Evolutionary conservation across 1,139 yeast species (phyloP).

Genomic region (Lizanozyma gosingica): DNA sequence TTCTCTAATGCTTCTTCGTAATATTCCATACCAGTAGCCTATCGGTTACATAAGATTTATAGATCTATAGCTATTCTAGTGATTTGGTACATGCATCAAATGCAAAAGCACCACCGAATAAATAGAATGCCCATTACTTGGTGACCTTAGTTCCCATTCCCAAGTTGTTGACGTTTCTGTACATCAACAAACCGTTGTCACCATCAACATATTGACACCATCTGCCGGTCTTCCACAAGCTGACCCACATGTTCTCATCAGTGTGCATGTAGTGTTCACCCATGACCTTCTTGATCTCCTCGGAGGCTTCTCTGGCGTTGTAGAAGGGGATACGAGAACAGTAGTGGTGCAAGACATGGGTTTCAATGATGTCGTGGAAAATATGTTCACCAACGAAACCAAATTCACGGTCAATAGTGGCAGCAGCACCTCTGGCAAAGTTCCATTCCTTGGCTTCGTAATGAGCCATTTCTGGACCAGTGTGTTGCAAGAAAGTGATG

Average conservation of each 20-base stretch:
- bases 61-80: too few species aligned
- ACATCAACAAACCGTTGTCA: conserved; percentile 69
- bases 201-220: conserved; percentile 81
- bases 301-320: conserved; percentile 74
- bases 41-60: too few species aligned
- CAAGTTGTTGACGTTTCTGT: conserved; percentile 50
- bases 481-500: conserved; percentile 78
- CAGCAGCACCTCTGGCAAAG: conserved; percentile 84
- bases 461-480: conserved; percentile 75
- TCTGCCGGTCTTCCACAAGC: conserved; percentile 66
- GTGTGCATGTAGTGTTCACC: conserved; percentile 66
- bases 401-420: conserved; percentile 77
- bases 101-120: too few species aligned
- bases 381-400: conserved; percentile 74
- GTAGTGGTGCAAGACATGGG: conserved; percentile 83
- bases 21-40: conserved; percentile 44
- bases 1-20: too few species aligned
- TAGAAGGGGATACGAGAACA: conserved; percentile 81
- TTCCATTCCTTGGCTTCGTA: conserved; percentile 71
- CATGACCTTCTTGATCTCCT: conserved; percentile 71
- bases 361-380: conserved; percentile 85
- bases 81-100: too few species aligned
- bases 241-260: conserved; percentile 64
- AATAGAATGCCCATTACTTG: too few species aligned
- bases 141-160: background rate